Evolutionary conservation across 2,329 filamentous ascomycete species (phyloP).

Genomic region (Penicillium thymicola): DNA sequence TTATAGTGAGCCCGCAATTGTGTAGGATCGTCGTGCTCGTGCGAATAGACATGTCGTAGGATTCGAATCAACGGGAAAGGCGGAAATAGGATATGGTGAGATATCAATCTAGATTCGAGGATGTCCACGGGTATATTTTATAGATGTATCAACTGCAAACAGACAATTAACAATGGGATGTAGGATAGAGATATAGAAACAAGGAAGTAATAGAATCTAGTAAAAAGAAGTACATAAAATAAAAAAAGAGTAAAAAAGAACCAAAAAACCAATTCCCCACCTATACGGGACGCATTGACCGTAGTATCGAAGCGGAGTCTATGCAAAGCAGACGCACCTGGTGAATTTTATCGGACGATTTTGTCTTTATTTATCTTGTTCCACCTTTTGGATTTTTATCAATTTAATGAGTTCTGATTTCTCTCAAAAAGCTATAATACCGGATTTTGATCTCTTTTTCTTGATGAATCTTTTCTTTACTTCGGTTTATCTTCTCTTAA

Average conservation of each 20-base stretch:
- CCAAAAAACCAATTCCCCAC: conserved; percentile 1
- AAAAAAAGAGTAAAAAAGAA: neutral
- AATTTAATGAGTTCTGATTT: neutral
- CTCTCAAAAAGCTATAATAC: conserved; percentile 4
- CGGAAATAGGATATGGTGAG: neutral
- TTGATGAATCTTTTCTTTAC: neutral
- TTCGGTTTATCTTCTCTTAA: conserved; percentile 6
- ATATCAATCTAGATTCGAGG: neutral
- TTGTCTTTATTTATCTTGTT: neutral
- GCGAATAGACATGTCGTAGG: conserved; percentile 9
- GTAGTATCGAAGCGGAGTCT: conserved; percentile 15
- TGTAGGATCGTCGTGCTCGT: conserved; percentile 13
- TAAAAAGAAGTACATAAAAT: neutral
- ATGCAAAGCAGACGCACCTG: conserved; percentile 20
- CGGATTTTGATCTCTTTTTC: conserved; percentile 1
- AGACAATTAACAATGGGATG: neutral
- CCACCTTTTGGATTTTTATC: neutral
- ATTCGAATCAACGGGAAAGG: neutral
- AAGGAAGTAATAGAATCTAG: neutral
- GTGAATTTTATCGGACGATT: neutral
- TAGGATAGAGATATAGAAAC: neutral
- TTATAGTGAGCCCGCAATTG: conserved; percentile 1
- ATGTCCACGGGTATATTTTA: neutral
- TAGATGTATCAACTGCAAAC: neutral
- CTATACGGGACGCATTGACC: conserved; percentile 24